A percentile compares a stretch with the other conserved stretches of the same genome.
Conservation (phyloP, 176 grass and related monocot species). For the Oryza glumipatula region DNA sequence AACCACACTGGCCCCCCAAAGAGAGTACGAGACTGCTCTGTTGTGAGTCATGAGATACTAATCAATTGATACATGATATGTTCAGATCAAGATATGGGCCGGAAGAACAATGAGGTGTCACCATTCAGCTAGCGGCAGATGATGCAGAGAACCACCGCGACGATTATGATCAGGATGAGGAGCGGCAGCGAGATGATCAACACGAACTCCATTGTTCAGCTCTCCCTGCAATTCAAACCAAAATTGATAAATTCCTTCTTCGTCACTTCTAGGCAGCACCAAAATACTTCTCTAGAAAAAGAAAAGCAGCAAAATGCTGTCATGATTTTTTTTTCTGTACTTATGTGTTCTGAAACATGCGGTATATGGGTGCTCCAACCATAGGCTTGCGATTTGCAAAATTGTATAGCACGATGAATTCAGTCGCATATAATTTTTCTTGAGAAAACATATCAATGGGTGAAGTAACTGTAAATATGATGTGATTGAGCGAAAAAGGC, state of each 20-base stretch:
- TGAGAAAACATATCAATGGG: background rate
- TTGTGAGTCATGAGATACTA: constrained; percentile 15
- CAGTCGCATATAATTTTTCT: background rate
- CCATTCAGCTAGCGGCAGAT: constrained; percentile 50
- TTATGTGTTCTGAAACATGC: background rate
- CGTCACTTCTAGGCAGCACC: background rate
- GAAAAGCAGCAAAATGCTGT: background rate
- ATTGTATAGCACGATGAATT: background rate
- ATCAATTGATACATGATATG: constrained; percentile 18
- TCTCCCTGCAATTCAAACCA: constrained; percentile 25
- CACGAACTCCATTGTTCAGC: constrained; percentile 65
- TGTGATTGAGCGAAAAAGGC: background rate
- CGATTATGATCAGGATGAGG: constrained; percentile 58
- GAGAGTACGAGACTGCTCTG: background rate
- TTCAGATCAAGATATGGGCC: background rate
- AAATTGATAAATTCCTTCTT: background rate
- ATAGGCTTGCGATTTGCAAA: background rate
- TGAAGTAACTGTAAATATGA: background rate
- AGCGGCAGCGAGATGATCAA: constrained; percentile 75
- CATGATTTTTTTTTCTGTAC: background rate
- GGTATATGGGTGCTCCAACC: background rate
- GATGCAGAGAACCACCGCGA: constrained; percentile 61
- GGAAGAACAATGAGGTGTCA: background rate
- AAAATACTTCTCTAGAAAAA: background rate
- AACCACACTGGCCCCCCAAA: background rate